Evolutionary conservation across 2,329 filamentous ascomycete species (phyloP), one percentile per base, ranked within the genome.

Genomic region (Talaromyces sp.): DNA sequence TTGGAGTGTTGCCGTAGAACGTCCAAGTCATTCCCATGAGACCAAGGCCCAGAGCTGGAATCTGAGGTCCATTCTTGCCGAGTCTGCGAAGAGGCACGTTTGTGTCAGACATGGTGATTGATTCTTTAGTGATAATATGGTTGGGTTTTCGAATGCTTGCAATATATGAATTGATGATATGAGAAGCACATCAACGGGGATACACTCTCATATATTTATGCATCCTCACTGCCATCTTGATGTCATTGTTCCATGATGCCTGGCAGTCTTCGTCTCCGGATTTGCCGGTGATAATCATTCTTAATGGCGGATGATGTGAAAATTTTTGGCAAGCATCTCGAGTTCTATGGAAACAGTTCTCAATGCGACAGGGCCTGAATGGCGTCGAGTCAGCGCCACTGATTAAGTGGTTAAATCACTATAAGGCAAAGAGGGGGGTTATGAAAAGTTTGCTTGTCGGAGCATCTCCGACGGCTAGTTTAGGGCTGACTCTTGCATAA

Each of bases 1-100:
- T 65, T 0, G 71, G 65, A 1, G 69, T 61, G 22, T 67, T 43
- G n/a, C 76, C 77, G 65, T 80, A 79, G 34, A 61, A 22, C 3
- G 1, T 19, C 49, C 49, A 53, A 40, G 47, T 29, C 8, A 65
- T n/a, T 3, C 63, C 63, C 63, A 65, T 65, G 13, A 65, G 47
- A 25, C 63, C 63, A 25, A 65, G 38, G 13, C 63, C 63, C 15
- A 65, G 36, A 0, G 58, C 58, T 47, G 63, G 58, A 17, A 65
- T 17, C 5, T 45, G 61, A 17, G 61, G 61, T 31, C 61, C 61
- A 29, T 64, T 38, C 19, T 64, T 64, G 51, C 61, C 61, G 27
- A 64, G 61, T 22, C 10, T 15, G 27, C 54, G 61, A n/a, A 64
- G 51, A 19, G 56, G 56, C 6, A 43, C 22, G n/a, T 34, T 58